A percentile compares a stretch with the other conserved stretches of the same genome.
phyloP scores from a whole-genome alignment of 106 monocot species.

The Acanthochlamys bracteata region DNA sequence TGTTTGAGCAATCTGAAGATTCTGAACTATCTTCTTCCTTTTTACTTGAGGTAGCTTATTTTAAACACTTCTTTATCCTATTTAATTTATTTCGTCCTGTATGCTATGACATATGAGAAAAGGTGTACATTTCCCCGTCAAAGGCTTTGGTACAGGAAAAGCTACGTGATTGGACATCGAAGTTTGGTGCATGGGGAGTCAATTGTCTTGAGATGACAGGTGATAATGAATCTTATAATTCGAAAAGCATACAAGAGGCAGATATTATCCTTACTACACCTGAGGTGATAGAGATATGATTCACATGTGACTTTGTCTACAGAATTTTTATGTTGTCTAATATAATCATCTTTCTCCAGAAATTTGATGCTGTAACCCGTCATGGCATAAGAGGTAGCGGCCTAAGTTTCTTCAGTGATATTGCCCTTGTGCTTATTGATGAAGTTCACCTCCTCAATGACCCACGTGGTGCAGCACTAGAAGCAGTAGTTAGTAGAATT shows the following conservation, averaged over 20 bases:
- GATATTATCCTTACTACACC: slow-evolving; percentile 92
- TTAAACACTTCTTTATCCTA: too few relatives aligned
- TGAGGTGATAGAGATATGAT: slow-evolving; percentile 41
- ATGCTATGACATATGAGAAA: slow-evolving; percentile 1
- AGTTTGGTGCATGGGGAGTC: slow-evolving; percentile 61
- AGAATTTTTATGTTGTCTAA: neutral
- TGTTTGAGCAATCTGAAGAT: too few relatives aligned
- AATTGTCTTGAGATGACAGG: slow-evolving; percentile 91
- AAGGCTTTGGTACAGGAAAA: slow-evolving; percentile 98
- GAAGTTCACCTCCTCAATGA: slow-evolving; percentile 95
- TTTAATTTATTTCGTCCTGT: slow-evolving; percentile 1
- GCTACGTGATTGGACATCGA: slow-evolving; percentile 86
- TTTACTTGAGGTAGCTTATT: too few relatives aligned
- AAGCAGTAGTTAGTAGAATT: slow-evolving; percentile 91
- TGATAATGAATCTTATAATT: slow-evolving; percentile 67
- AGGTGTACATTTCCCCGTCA: slow-evolving; percentile 96
- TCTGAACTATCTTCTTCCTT: too few relatives aligned
- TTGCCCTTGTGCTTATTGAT: slow-evolving; percentile 86
- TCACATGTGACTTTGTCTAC: neutral
- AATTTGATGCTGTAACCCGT: slow-evolving; percentile 88
- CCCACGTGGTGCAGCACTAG: slow-evolving; percentile 84
- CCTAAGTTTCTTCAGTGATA: slow-evolving; percentile 93
- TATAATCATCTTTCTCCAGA: slow-evolving; percentile 34
- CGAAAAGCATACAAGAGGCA: slow-evolving; percentile 65
- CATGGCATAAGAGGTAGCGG: slow-evolving; percentile 72